Percentiles rank a stretch among this genome's conserved stretches.
These are phyloP conservation scores for Ambrosia trifida DNA, from an alignment of 129 eudicot genomes.

Conservation along the genomic window DNA sequence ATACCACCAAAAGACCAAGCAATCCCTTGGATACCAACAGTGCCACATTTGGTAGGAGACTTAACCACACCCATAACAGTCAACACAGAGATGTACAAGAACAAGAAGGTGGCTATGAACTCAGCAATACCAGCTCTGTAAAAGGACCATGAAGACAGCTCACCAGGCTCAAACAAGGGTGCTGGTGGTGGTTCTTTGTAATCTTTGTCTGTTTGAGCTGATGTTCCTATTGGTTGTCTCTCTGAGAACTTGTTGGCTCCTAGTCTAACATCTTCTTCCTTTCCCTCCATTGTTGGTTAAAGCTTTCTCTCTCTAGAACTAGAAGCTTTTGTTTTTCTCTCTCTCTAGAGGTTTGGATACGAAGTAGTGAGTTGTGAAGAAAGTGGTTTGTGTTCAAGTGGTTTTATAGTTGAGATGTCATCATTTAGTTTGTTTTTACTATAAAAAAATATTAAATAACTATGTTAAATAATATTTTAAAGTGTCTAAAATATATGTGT, in stretches of 20 bases:
- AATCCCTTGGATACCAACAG: slow-evolving; percentile 95
- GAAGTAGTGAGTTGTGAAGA: slow-evolving; percentile 16
- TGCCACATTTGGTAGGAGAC: slow-evolving; percentile 61
- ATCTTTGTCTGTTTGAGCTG: slow-evolving; percentile 87
- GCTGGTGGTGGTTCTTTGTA: slow-evolving; percentile 92
- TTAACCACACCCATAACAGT: slow-evolving; percentile 81
- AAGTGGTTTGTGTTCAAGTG: slow-evolving; percentile 11
- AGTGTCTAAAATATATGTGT: no score
- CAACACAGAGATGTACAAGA: slow-evolving; percentile 70
- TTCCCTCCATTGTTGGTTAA: slow-evolving; percentile 62
- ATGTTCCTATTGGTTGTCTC: slow-evolving; percentile 73
- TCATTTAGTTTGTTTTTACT: neutral
- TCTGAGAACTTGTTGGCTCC: slow-evolving; percentile 89
- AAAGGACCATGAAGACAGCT: slow-evolving; percentile 81
- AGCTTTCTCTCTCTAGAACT: slow-evolving; percentile 9
- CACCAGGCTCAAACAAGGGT: slow-evolving; percentile 89
- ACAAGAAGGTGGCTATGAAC: slow-evolving; percentile 89
- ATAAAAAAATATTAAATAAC: no score
- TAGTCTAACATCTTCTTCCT: slow-evolving; percentile 83
- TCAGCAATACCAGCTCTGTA: slow-evolving; percentile 95
- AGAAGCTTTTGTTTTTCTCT: slow-evolving; percentile 12
- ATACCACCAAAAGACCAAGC: slow-evolving; percentile 99
- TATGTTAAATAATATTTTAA: no score
- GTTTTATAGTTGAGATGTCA: slow-evolving; percentile 31
- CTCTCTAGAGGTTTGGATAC: neutral